Evolutionary conservation across 208 protist species (phyloP).

Genomic region (Herpetomonas muscarum): DNA sequence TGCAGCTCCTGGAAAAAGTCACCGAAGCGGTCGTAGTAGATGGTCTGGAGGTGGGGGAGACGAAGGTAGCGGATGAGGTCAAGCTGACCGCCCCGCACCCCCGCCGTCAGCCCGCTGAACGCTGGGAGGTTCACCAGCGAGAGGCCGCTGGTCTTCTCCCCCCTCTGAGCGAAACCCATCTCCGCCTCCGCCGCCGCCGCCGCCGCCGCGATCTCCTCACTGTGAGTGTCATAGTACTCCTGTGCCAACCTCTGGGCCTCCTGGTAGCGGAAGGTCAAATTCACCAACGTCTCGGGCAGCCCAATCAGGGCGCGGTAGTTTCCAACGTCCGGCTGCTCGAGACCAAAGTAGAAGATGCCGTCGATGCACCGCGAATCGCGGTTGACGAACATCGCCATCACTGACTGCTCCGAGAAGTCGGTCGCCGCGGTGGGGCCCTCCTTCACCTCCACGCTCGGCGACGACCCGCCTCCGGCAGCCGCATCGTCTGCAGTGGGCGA

Average conservation of each 20-base stretch:
- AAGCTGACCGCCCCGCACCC: slow-evolving; percentile 33
- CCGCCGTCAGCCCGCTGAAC: slow-evolving; percentile 28
- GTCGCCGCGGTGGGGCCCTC: too few species aligned
- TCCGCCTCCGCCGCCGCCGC: neutral
- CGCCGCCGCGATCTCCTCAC: neutral
- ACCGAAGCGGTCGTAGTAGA: slow-evolving; percentile 74
- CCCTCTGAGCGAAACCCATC: neutral
- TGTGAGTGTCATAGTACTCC: too few species aligned
- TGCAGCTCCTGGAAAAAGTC: slow-evolving; percentile 67
- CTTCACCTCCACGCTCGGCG: too few species aligned
- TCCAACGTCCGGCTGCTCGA: slow-evolving; percentile 59
- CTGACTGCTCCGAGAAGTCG: slow-evolving; percentile 18
- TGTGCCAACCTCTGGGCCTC: slow-evolving; percentile 50
- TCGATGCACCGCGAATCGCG: slow-evolving; percentile 60
- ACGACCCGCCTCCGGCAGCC: too few species aligned
- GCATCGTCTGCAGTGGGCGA: neutral
- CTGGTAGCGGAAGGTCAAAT: slow-evolving; percentile 74
- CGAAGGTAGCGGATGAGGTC: slow-evolving; percentile 78
- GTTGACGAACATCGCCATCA: slow-evolving; percentile 74
- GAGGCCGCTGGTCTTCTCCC: neutral
- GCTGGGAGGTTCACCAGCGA: slow-evolving; percentile 1
- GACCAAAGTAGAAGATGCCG: slow-evolving; percentile 78
- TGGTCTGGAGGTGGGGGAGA: slow-evolving; percentile 53
- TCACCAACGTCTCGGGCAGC: slow-evolving; percentile 75
- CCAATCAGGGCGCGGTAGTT: slow-evolving; percentile 79